Evolutionary conservation across 2,329 filamentous ascomycete species (phyloP).

Genomic region (Fulvia fulva): DNA sequence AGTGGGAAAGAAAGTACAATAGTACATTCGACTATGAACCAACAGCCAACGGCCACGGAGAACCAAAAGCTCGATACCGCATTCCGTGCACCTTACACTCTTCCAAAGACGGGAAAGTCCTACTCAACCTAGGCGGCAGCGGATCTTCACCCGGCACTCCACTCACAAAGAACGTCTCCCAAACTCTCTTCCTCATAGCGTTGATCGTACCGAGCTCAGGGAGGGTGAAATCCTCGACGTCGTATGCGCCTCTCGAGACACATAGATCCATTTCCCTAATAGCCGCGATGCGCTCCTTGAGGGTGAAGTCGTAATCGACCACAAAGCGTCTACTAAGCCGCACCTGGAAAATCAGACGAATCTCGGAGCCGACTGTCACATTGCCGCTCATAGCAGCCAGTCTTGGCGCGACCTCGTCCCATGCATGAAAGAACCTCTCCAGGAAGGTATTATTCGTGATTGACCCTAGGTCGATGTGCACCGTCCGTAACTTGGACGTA

Average conservation of each 20-base stretch:
- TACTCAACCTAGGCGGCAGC: not conserved
- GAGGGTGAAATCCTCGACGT: slow-evolving; percentile 7
- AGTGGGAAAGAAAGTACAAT: too few relatives aligned
- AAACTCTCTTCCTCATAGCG: slow-evolving; percentile 7
- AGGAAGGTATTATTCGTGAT: slow-evolving; percentile 17
- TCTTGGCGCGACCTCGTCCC: slow-evolving; percentile 8
- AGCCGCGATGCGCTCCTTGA: not conserved
- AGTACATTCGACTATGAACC: too few relatives aligned
- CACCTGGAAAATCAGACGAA: slow-evolving; percentile 15
- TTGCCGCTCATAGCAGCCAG: not conserved
- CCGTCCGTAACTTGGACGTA: slow-evolving; percentile 5
- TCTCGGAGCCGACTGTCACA: not conserved
- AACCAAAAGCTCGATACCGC: too few relatives aligned
- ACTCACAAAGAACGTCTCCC: slow-evolving; percentile 11
- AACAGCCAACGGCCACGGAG: too few relatives aligned
- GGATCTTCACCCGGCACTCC: not conserved
- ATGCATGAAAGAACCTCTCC: slow-evolving; percentile 15
- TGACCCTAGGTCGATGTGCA: slow-evolving; percentile 15
- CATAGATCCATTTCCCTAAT: slow-evolving; percentile 16
- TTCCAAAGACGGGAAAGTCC: not conserved
- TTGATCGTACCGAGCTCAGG: slow-evolving; percentile 16
- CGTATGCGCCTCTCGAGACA: slow-evolving; percentile 4
- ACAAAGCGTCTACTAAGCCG: slow-evolving; percentile 13
- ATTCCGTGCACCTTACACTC: not conserved
- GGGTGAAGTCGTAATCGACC: slow-evolving; percentile 14